Evolutionary conservation across 805 yeast genomes (phyloP).

Genomic region (Sugiyamaella marilandica): DNA sequence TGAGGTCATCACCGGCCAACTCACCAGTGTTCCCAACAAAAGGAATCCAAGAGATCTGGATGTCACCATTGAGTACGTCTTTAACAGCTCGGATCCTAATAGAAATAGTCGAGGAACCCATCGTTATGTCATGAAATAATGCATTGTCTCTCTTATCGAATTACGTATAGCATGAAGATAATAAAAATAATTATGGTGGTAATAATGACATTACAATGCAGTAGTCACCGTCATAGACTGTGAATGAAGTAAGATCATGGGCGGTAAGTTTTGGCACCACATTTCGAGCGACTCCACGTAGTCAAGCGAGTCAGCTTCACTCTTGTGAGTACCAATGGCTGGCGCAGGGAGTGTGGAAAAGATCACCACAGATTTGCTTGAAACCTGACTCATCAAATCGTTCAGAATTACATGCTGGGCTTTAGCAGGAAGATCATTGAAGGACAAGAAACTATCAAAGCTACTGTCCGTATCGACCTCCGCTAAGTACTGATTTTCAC

Average conservation of each 20-base stretch:
- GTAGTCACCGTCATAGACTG: conserved; percentile 96
- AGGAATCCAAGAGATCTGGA: conserved; percentile 87
- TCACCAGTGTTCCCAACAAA: conserved; percentile 72
- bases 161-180: conserved; percentile 3
- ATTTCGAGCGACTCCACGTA: conserved; percentile 71
- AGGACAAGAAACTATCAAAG: conserved; percentile 38
- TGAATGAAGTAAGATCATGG: conserved; percentile 75
- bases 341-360: conserved; percentile 93
- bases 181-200: not conserved
- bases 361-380: conserved; percentile 64
- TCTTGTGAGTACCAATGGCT: conserved; percentile 69
- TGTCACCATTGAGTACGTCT: conserved; percentile 58
- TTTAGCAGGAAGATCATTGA: conserved; percentile 84
- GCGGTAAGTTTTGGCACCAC: conserved; percentile 82
- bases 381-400: conserved; percentile 68
- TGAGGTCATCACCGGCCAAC: conserved; percentile 65
- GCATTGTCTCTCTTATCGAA: not conserved
- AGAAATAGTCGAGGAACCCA: conserved; percentile 57
- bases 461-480: not conserved
- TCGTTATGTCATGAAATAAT: conserved; percentile 53
- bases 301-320: conserved; percentile 61
- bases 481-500: not conserved
- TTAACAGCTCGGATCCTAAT: conserved; percentile 43
- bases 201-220: conserved; percentile 47
- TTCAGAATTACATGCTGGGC: conserved; percentile 88